These are phyloP conservation scores for Thoreauomyces humboldtii DNA, from an alignment of 192 early-diverging fungal genomes.

Conservation along the genomic window DNA sequence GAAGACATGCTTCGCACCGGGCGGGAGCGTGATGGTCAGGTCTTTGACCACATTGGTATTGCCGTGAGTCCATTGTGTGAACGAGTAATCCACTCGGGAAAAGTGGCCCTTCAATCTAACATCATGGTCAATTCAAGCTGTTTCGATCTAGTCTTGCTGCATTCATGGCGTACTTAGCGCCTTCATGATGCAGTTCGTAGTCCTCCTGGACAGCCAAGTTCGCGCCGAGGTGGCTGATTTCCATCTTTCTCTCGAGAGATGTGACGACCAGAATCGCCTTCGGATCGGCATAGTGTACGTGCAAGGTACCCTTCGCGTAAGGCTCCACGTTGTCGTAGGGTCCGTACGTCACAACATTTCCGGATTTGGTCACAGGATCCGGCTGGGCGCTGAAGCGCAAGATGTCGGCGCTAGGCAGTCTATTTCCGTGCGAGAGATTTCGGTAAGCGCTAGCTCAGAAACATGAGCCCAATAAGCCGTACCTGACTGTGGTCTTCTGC, in stretches of 20 bases:
- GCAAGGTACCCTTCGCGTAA: conserved; percentile 38
- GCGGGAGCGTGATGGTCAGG: conserved; percentile 64
- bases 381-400: conserved; percentile 29
- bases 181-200: conserved; percentile 69
- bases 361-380: conserved; percentile 38
- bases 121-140: too few species aligned
- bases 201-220: conserved; percentile 83
- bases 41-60: conserved; percentile 52
- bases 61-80: conserved; percentile 39
- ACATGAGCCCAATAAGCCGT: too few species aligned
- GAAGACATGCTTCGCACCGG: conserved; percentile 69
- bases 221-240: conserved; percentile 81
- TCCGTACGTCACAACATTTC: conserved; percentile 70
- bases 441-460: too few species aligned
- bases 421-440: too few species aligned
- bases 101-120: conserved; percentile 56
- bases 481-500: conserved; percentile 80
- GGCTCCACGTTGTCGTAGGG: conserved; percentile 55
- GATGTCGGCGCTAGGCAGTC: conserved; percentile 29
- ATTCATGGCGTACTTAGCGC: conserved; percentile 64
- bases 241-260: conserved; percentile 64
- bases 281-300: conserved; percentile 67
- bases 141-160: too few species aligned
- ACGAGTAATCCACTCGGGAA: conserved; percentile 67
- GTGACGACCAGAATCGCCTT: conserved; percentile 59